Base-by-base conservation (phyloP, 129 eudicot species). In the Flaveria brownii region DNA sequence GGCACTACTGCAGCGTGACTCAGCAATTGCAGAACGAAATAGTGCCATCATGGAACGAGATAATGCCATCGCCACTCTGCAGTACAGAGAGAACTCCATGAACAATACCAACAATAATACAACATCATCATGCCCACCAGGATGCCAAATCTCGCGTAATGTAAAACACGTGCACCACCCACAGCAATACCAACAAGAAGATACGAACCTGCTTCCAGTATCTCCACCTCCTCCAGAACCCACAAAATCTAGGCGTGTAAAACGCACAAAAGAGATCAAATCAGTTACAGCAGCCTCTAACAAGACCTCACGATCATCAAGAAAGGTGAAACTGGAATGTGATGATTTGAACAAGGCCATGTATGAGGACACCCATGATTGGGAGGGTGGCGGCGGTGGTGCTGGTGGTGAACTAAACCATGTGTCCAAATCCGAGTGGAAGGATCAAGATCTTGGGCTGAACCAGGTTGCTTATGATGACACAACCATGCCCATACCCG, bases 131-230 rank as follows among this genome's bases (percentile, higher is more conserved):
- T 93, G 97, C 68, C 98, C 93, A 10, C 90, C 98, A 0, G 92
- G 96, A 47, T 90, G 97, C 83, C 97, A 88, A 72, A 87, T 91
- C 36, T 78, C 93, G 12, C 96, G 93, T 68, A 88, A 89, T 16
- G 88, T 94, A 33, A 94, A 94, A 79, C 99, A 94, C 70, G 63
- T 85, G 54, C 99, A 91, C 78, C 97, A 94, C 70, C 97, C 91
- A 7, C 91, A 88, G 10, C 90, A 78, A 62, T 89, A 87, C 72
- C 69, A 77, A 16, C 95, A 86, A 36, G 77, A 88, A 14, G 85
- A 81, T 25, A 69, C 87, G 10, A 87, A 83, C 41, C 62, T 86
- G 42, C 68, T 79, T 10, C 88, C 92, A 6, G 39, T 63, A 52
- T 76, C 91, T 9, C 84, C 86, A 10, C 71, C 68, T 50, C 67